phyloP scores from a whole-genome alignment of 2,329 filamentous ascomycete genomes.

The Cyphellophora attinorum region DNA sequence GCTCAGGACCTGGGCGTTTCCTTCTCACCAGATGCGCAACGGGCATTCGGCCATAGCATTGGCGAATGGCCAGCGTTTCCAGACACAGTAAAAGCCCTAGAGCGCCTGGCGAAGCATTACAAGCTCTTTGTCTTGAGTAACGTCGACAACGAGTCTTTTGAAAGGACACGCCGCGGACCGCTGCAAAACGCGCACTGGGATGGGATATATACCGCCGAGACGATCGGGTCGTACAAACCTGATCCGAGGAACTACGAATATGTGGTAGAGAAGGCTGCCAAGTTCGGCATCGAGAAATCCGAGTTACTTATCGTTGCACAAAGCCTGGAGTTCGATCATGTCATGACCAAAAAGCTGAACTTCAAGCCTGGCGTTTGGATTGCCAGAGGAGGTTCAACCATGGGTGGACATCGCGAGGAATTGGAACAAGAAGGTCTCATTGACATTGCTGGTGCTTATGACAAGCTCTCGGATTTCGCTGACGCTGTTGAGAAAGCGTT shows the following conservation, averaged over 20 bases:
- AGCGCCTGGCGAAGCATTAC: constrained; percentile 37
- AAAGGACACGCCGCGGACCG: constrained; percentile 34
- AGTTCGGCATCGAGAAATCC: constrained; percentile 46
- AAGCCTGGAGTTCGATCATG: constrained; percentile 57
- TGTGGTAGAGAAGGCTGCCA: constrained; percentile 45
- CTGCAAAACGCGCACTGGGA: constrained; percentile 50
- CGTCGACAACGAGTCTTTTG: constrained; percentile 44
- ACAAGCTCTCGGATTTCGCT: constrained; percentile 51
- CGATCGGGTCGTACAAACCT: constrained; percentile 65
- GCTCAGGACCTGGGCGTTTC: constrained; percentile 3
- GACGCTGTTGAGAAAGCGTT: constrained; percentile 39
- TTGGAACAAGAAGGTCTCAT: constrained; percentile 30
- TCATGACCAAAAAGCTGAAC: constrained; percentile 50
- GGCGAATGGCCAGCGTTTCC: constrained; percentile 46
- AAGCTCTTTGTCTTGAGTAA: constrained; percentile 50
- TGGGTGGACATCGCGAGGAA: constrained; percentile 34
- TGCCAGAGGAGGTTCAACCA: constrained; percentile 34
- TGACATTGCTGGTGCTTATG: constrained; percentile 46
- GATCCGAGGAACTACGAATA: constrained; percentile 55
- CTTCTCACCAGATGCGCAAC: constrained; percentile 23
- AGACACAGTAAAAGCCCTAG: constrained; percentile 46
- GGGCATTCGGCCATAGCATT: constrained; percentile 38
- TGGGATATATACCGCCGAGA: constrained; percentile 58
- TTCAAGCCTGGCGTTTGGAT: constrained; percentile 56
- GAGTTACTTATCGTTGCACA: constrained; percentile 59